These are phyloP conservation scores for Fagopyrum tataricum DNA, from an alignment of 148 eudicot species.

Conservation along the genomic window DNA sequence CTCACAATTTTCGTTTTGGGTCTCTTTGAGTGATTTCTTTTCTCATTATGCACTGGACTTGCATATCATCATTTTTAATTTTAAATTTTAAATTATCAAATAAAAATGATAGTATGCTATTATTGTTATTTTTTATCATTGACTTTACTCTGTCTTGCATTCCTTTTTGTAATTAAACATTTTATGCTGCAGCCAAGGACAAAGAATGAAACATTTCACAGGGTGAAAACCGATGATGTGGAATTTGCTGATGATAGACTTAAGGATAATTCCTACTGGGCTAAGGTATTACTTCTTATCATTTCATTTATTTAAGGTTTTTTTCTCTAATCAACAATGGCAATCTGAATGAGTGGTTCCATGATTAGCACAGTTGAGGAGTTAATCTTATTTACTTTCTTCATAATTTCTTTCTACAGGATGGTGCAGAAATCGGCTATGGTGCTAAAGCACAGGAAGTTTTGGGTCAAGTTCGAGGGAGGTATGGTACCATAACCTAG, in stretches of 20 bases:
- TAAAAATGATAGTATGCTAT: background rate
- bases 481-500: conserved; percentile 31
- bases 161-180: background rate
- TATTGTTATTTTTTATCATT: background rate
- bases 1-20: background rate
- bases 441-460: conserved; percentile 97
- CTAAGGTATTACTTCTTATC: conserved; percentile 48
- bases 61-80: background rate
- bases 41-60: background rate
- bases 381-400: background rate
- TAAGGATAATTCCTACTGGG: conserved; percentile 95
- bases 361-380: background rate
- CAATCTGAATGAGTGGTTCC: background rate
- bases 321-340: background rate
- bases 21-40: background rate
- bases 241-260: conserved; percentile 70
- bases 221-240: conserved; percentile 80
- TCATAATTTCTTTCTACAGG: conserved; percentile 30
- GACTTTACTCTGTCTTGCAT: background rate
- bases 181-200: conserved; percentile 51
- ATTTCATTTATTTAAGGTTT: background rate
- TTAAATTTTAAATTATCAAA: background rate
- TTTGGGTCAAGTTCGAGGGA: conserved; percentile 87
- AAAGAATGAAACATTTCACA: conserved; percentile 60
- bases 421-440: conserved; percentile 83